Evolutionary conservation across 495 filamentous ascomycete genomes (phyloP).

Genomic region (Penicillium steckii): DNA sequence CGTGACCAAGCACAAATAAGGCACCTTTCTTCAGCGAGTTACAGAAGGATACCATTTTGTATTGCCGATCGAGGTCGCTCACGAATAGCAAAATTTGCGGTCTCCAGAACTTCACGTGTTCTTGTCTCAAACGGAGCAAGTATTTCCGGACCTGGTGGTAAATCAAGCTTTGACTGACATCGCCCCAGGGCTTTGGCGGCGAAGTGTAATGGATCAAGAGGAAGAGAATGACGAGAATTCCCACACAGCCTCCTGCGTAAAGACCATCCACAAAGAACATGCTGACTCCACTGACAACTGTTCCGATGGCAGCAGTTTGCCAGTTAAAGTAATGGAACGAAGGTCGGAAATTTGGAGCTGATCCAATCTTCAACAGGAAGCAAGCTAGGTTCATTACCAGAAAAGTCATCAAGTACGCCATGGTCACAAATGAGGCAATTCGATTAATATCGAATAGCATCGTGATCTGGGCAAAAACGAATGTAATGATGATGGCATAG

Average conservation of each 20-base stretch:
- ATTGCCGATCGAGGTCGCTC: slow-evolving; percentile 74
- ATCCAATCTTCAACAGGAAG: slow-evolving; percentile 86
- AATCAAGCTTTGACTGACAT: slow-evolving; percentile 85
- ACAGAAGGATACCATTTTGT: slow-evolving; percentile 84
- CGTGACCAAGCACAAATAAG: slow-evolving; percentile 82
- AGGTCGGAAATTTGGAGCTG: slow-evolving; percentile 87
- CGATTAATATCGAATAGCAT: slow-evolving; percentile 86
- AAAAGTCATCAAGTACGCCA: slow-evolving; percentile 76
- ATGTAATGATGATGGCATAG: slow-evolving; percentile 75
- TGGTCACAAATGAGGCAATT: slow-evolving; percentile 84
- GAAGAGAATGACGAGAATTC: slow-evolving; percentile 71
- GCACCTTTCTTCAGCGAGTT: slow-evolving; percentile 88
- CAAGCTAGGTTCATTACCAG: slow-evolving; percentile 75
- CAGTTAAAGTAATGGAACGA: slow-evolving; percentile 88
- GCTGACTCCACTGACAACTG: slow-evolving; percentile 68
- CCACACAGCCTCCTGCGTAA: slow-evolving; percentile 75
- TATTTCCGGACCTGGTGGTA: slow-evolving; percentile 94
- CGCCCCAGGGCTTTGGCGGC: slow-evolving; percentile 85
- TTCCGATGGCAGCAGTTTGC: slow-evolving; percentile 74
- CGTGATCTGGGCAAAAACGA: slow-evolving; percentile 71
- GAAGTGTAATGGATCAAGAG: slow-evolving; percentile 81
- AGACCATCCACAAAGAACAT: slow-evolving; percentile 91
- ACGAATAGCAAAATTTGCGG: slow-evolving; percentile 83
- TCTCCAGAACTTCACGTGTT: slow-evolving; percentile 92
- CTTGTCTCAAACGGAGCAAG: slow-evolving; percentile 73